Percentiles rank a stretch among this genome's conserved stretches.
These are phyloP conservation scores for Butyriboletus appendiculatus DNA, from an alignment of 1,284 basidiomycete genomes.

Conservation along the genomic window DNA sequence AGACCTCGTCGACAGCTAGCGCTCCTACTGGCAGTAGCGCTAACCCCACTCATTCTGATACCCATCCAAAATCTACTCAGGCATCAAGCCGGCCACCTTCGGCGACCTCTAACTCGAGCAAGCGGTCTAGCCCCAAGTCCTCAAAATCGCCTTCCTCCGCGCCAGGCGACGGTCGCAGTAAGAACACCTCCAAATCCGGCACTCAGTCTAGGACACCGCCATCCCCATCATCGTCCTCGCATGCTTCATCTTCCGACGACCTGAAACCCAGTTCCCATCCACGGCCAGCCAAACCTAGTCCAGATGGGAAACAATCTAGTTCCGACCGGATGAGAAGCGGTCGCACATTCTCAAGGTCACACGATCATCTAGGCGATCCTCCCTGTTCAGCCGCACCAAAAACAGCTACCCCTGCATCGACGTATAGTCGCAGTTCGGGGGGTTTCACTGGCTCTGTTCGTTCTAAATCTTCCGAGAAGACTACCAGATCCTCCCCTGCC, in stretches of 20 bases:
- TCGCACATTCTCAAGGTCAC: constrained; percentile 22
- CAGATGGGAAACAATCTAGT: constrained; percentile 15
- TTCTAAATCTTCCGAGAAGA: constrained; percentile 17
- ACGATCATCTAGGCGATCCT: constrained; percentile 25
- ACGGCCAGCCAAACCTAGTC: constrained; percentile 9
- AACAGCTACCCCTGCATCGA: constrained; percentile 8
- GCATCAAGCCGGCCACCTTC: constrained; percentile 35
- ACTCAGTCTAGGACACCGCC: constrained; percentile 12
- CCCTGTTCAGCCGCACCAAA: constrained; percentile 12
- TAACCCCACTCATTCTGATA: constrained; percentile 25
- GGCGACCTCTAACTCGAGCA: constrained; percentile 31
- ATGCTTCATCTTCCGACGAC: constrained; percentile 9
- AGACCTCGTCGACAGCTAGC: constrained; percentile 29
- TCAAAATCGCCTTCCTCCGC: constrained; percentile 9
- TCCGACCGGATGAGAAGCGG: constrained; percentile 20
- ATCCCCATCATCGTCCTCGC: constrained; percentile 9
- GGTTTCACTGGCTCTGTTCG: constrained; percentile 3
- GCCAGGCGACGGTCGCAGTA: constrained; percentile 13
- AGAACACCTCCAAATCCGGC: constrained; percentile 12
- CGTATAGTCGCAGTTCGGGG: constrained; percentile 16
- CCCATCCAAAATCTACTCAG: constrained; percentile 24
- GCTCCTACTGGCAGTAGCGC: constrained; percentile 18
- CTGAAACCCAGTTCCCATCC: constrained; percentile 18
- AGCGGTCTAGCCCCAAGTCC: constrained; percentile 16
- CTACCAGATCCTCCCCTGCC: constrained; percentile 2